Evolutionary conservation across 164 flowering plant species (phyloP).

Genomic region (Magnolia changhungtana): DNA sequence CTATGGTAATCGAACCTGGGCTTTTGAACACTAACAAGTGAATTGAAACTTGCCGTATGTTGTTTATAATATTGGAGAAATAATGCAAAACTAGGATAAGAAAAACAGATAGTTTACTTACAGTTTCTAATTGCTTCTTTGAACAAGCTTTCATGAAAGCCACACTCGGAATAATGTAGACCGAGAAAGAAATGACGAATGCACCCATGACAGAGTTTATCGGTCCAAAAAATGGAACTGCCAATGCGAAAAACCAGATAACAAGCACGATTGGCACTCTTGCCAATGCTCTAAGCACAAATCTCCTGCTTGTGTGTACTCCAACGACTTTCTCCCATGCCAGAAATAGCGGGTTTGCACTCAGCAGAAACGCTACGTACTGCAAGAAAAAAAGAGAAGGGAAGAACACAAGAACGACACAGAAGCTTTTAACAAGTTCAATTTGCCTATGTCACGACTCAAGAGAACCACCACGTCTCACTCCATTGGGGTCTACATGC

Average conservation of each 20-base stretch:
- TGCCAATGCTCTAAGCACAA: slow-evolving; percentile 5
- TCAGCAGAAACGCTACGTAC: slow-evolving; percentile 13
- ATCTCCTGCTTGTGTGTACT: slow-evolving; percentile 5
- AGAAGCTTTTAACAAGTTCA: background rate
- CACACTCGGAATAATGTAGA: slow-evolving; percentile 12
- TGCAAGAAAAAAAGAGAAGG: background rate
- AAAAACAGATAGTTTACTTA: background rate
- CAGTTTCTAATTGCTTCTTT: slow-evolving; percentile 3
- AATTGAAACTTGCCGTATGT: background rate
- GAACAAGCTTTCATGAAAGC: slow-evolving; percentile 7
- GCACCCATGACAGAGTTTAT: slow-evolving; percentile 16
- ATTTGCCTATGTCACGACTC: background rate
- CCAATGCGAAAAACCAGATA: slow-evolving; percentile 13
- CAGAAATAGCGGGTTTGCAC: slow-evolving; percentile 10
- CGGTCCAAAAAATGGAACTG: slow-evolving; percentile 16
- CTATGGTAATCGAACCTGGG: too few relatives aligned
- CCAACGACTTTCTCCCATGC: slow-evolving; percentile 11
- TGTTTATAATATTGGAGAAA: background rate
- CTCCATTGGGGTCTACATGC: background rate
- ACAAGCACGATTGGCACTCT: slow-evolving; percentile 13
- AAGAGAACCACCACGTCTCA: background rate
- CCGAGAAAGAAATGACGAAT: slow-evolving; percentile 12
- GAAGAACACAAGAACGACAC: background rate
- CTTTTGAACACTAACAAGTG: background rate
- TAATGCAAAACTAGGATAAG: background rate